Base-by-base conservation (phyloP, 2,329 filamentous ascomycete species). In the Tolypocladium nubicola region DNA sequence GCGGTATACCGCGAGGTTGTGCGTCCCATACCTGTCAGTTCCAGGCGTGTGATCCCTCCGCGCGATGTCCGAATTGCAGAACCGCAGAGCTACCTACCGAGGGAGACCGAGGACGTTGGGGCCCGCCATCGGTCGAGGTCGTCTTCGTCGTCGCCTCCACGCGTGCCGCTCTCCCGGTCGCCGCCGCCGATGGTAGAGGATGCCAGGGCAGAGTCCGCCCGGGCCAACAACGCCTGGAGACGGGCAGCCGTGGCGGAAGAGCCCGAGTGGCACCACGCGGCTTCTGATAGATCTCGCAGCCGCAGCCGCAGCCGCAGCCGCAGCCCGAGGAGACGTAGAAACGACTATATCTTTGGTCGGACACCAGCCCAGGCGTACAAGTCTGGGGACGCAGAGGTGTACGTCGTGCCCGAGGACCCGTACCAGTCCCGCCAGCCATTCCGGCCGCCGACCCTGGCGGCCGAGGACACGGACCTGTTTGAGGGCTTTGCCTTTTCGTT, bases 401-500 rank as follows among this genome's bases (percentile, higher is more conserved):
- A 38, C 23, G n/a, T 39, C 13, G 10, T 45, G 40, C 23, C 52
- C 7, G 37, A 39, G 9, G 50, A 53, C 19, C 35, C 26, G 30
- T 50, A 55, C 26, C 37, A 21, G 41, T 14, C 47, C 30, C 5
- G 49, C 35, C 14, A 16, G 10, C 30, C 21, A 8, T 49, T 38
- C 35, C 60, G 55, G 5, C 57, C 61, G 37, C 26, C 53, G 23
- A 62, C 59, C 52, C 59, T 60, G 11, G 45, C 56, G 10, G 52
- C 58, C n/a, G 65, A 68, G 30, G 67, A 70, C 16, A 61, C 63
- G 55, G 67, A 70, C 26, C 60, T 64, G 11, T 63, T 68, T 40
- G 68, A 70, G 26, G 66, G 66, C 41, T 68, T 71, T 19, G 60
- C 59, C 19, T 67, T 69, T 37, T 58, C 60, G 23, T 59, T 64